Evolutionary conservation across 2,329 filamentous ascomycete genomes (phyloP).

Genomic region (Fusarium papillatum): DNA sequence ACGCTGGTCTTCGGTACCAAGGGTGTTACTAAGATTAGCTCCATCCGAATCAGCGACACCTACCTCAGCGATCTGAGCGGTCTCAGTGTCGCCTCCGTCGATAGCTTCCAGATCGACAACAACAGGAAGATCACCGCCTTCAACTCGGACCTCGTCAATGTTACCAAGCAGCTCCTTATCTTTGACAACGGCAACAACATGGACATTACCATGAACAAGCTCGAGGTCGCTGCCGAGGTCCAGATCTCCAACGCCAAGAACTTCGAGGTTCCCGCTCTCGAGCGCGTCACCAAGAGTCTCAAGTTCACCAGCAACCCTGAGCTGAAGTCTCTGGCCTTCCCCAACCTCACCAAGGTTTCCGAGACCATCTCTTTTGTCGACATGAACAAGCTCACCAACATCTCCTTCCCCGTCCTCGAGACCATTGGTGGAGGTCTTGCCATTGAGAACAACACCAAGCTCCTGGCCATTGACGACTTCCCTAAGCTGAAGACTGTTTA

Average conservation of each 20-base stretch:
- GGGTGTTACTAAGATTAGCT: slow-evolving; percentile 75
- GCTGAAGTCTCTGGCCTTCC: slow-evolving; percentile 71
- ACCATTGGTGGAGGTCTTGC: slow-evolving; percentile 84
- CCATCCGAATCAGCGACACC: slow-evolving; percentile 87
- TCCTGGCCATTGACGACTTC: slow-evolving; percentile 77
- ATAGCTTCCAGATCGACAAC: slow-evolving; percentile 88
- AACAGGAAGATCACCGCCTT: slow-evolving; percentile 85
- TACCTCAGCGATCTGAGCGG: slow-evolving; percentile 83
- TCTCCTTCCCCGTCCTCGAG: slow-evolving; percentile 79
- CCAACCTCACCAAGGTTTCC: slow-evolving; percentile 79
- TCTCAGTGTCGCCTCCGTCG: slow-evolving; percentile 82
- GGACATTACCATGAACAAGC: slow-evolving; percentile 80
- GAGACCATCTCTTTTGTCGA: slow-evolving; percentile 70
- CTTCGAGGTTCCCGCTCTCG: slow-evolving; percentile 80
- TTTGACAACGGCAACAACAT: slow-evolving; percentile 84
- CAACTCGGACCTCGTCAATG: slow-evolving; percentile 82
- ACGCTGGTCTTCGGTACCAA: slow-evolving; percentile 62
- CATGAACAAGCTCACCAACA: slow-evolving; percentile 76
- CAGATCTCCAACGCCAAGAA: slow-evolving; percentile 81
- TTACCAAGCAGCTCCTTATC: slow-evolving; percentile 79
- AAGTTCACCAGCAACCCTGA: slow-evolving; percentile 85
- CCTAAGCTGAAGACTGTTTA: slow-evolving; percentile 75
- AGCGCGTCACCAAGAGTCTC: slow-evolving; percentile 81
- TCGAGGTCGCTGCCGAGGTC: slow-evolving; percentile 68
- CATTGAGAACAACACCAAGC: slow-evolving; percentile 90